Base-by-base conservation (phyloP, 495 filamentous ascomycete species). In the Friedmanniomyces simplex region DNA sequence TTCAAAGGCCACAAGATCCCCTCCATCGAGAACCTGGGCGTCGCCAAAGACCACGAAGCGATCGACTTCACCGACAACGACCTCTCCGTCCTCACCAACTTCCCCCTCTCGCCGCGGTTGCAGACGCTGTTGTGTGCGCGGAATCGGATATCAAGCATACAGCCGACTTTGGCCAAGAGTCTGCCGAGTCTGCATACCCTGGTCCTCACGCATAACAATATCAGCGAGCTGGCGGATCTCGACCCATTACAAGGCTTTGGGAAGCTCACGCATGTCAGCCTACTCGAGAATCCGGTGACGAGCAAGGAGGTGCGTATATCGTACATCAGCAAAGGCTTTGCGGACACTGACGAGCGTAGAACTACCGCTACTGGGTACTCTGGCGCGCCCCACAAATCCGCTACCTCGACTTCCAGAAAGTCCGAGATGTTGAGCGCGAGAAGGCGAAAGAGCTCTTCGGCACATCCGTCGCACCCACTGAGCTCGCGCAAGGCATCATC, bases 61-160 rank as follows among this genome's bases (percentile, higher is more conserved):
- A 94, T 99, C 74, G 93, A 99, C 72, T 83, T 99, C 66, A 96
- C 94, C 66, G 93, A 99, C 74, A 99, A 99, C 72, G 90, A 97
- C 71, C 89, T 99, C 68, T 82, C 86, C 51, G 73, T 82, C 34
- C 79, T 99, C 52, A 82, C 81, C 54, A 97, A 96, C 75, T 95
- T 99, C 74, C 93, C 93, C n/a, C 81, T 93, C 54, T 90, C 85
- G 41, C 91, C 88, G 37, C 86, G 94, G 46, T 75, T 97, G 58
- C 81, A 77, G 48, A 91, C 88, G 10, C 85, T 99, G 26, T 81
- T 97, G 25, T 79, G 96, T 22, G 90, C 91, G 43, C 82, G 90
- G 52, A 99, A 99, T 71, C 82, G 94, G 47, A 77, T 96, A 69
- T 74, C 82, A 36, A 79, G 77, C 57, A 89, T 99, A 66, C 89